Conservation (phyloP, 345 rosid species). For the Angophora floribunda region DNA sequence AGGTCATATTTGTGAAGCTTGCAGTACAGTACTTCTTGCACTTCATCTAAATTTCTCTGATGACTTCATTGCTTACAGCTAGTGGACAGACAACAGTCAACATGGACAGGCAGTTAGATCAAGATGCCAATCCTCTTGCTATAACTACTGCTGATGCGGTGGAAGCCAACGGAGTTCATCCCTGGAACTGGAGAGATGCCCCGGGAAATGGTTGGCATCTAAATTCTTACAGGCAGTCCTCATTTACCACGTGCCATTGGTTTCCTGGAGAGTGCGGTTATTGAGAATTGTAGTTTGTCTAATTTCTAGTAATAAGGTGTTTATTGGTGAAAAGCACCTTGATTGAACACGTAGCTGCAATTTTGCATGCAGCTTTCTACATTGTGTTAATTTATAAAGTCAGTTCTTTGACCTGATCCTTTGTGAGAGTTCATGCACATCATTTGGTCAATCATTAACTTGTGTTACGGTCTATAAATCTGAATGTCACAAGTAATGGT, state of each 20-base stretch:
- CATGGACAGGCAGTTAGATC: constrained; percentile 90
- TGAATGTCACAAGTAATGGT: background rate
- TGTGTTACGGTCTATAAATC: background rate
- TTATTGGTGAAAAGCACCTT: background rate
- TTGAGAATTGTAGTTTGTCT: background rate
- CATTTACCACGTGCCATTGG: background rate
- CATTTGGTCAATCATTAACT: background rate
- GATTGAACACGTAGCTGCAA: background rate
- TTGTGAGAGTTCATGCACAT: background rate
- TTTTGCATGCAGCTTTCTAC: background rate
- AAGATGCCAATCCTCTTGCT: constrained; percentile 94
- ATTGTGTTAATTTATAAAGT: background rate
- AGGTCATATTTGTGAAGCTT: background rate
- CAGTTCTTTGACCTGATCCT: background rate
- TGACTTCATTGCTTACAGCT: constrained; percentile 32
- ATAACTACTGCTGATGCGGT: constrained; percentile 81
- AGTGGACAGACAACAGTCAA: constrained; percentile 70
- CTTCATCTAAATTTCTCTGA: background rate
- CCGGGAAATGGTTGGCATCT: constrained; percentile 64
- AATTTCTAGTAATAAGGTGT: background rate
- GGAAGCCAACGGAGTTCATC: constrained; percentile 80
- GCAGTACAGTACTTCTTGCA: background rate
- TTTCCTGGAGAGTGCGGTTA: background rate
- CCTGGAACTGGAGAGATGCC: constrained; percentile 97
- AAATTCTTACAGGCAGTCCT: background rate